Conservation (phyloP, 257 asterid genomes). For the Plantago major region DNA sequence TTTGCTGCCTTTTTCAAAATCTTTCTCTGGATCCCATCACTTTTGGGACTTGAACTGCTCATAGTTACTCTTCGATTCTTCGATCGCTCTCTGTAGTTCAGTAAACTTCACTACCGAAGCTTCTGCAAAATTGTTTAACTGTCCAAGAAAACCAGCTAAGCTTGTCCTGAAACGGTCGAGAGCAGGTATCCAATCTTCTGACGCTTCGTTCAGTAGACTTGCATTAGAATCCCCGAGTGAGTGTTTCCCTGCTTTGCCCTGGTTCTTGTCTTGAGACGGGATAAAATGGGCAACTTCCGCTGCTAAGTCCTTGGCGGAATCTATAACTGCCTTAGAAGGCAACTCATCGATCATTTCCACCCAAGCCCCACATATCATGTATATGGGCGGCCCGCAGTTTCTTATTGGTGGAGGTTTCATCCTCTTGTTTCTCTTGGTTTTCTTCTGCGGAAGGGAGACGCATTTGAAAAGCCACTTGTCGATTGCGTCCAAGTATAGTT, state of each 20-base stretch:
- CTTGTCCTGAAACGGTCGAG: slow-evolving; percentile 60
- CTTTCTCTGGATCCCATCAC: slow-evolving; percentile 7
- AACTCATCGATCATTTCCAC: slow-evolving; percentile 47
- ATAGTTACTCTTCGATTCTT: slow-evolving; percentile 55
- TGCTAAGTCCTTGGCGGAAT: slow-evolving; percentile 62
- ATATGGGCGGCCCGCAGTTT: slow-evolving; percentile 85
- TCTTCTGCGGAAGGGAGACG: slow-evolving; percentile 44
- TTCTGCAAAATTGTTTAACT: slow-evolving; percentile 59
- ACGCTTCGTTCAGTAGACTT: slow-evolving; percentile 29
- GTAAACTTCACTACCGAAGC: slow-evolving; percentile 53
- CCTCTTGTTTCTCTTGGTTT: slow-evolving; percentile 62
- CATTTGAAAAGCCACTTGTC: slow-evolving; percentile 86
- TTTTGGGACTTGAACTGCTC: slow-evolving; percentile 33
- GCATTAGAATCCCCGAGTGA: slow-evolving; percentile 23
- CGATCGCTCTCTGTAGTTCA: slow-evolving; percentile 49
- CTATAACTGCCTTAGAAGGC: slow-evolving; percentile 59
- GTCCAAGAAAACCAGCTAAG: slow-evolving; percentile 64
- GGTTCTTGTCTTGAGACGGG: slow-evolving; percentile 80
- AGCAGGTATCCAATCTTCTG: slow-evolving; percentile 41
- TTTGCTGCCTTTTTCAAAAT: slow-evolving; percentile 18
- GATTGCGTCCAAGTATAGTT: slow-evolving; percentile 62
- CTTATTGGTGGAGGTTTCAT: slow-evolving; percentile 44
- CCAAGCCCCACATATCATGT: slow-evolving; percentile 76
- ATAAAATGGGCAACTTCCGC: slow-evolving; percentile 62
- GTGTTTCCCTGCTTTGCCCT: slow-evolving; percentile 35